Percentiles rank a stretch among this genome's conserved stretches.
phyloP scores from a whole-genome alignment of 345 rosid species.

The Brassica nigra region DNA sequence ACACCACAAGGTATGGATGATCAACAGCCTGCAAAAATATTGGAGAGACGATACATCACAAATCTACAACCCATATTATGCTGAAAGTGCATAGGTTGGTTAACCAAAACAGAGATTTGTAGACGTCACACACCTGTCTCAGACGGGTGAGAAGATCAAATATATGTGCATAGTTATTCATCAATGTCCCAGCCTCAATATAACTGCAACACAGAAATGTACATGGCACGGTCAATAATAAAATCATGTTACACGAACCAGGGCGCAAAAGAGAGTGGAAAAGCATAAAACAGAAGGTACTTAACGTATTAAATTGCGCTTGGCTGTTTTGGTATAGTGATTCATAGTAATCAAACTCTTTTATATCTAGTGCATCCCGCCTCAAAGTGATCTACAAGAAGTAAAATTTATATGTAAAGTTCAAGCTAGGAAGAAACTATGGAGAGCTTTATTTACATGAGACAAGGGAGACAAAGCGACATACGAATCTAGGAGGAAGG shows the following conservation, averaged over 20 bases:
- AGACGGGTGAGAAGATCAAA: slow-evolving; percentile 95
- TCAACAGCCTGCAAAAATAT: slow-evolving; percentile 79
- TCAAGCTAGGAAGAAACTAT: slow-evolving; percentile 14
- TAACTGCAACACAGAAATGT: slow-evolving; percentile 55
- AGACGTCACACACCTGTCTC: slow-evolving; percentile 71
- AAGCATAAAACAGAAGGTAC: slow-evolving; percentile 7
- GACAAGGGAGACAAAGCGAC: slow-evolving; percentile 32
- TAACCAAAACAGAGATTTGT: slow-evolving; percentile 16
- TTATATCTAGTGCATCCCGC: slow-evolving; percentile 79
- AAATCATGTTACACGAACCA: slow-evolving; percentile 13
- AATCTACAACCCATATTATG: slow-evolving; percentile 8
- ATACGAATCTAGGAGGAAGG: slow-evolving; percentile 92
- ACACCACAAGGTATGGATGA: slow-evolving; percentile 94
- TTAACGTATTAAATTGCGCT: slow-evolving; percentile 88
- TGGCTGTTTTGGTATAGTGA: slow-evolving; percentile 83
- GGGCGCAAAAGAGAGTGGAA: slow-evolving; percentile 21
- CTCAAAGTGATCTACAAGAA: slow-evolving; percentile 69
- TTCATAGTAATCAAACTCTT: slow-evolving; percentile 83
- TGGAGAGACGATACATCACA: slow-evolving; percentile 30
- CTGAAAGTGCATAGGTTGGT: slow-evolving; percentile 1
- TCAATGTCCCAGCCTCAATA: slow-evolving; percentile 75
- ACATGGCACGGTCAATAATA: slow-evolving; percentile 10
- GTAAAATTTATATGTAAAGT: slow-evolving; percentile 1
- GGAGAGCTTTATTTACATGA: slow-evolving; percentile 11
- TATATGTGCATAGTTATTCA: slow-evolving; percentile 95